These are phyloP conservation scores for Phlebiopsis flavidoalba DNA, from an alignment of 768 basidiomycete species.

Conservation along the genomic window DNA sequence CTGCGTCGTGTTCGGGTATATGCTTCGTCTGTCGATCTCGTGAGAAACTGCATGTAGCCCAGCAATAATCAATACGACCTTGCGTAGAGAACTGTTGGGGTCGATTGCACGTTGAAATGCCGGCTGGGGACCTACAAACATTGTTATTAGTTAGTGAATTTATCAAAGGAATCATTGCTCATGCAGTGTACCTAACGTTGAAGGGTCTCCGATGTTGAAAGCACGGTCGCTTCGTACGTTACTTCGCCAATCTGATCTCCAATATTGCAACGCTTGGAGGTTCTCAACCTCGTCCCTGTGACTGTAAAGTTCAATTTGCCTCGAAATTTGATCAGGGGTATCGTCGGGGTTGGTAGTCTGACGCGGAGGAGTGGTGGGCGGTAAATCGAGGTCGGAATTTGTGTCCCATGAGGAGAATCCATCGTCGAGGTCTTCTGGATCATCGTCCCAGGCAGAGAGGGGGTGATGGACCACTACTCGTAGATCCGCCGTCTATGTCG, in stretches of 20 bases:
- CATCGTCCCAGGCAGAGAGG: slow-evolving; percentile 50
- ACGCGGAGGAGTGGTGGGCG: neutral
- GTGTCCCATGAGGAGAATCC: slow-evolving; percentile 16
- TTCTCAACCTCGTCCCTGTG: slow-evolving; percentile 58
- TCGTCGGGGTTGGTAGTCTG: neutral
- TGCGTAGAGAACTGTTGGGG: neutral
- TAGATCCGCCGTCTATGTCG: slow-evolving; percentile 27
- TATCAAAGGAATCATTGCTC: neutral
- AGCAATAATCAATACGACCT: neutral
- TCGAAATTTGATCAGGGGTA: neutral
- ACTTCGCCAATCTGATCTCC: slow-evolving; percentile 61
- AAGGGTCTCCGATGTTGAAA: slow-evolving; percentile 67
- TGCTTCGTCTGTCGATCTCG: slow-evolving; percentile 41
- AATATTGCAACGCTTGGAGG: slow-evolving; percentile 63
- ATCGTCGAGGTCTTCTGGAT: slow-evolving; percentile 11
- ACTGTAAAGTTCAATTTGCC: slow-evolving; percentile 22
- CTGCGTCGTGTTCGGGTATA: slow-evolving; percentile 70
- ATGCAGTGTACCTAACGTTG: slow-evolving; percentile 53
- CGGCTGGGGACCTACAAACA: neutral
- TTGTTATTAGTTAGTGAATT: neutral
- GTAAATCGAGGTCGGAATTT: neutral
- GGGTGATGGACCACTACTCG: slow-evolving; percentile 55
- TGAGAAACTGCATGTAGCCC: neutral
- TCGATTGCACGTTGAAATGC: neutral
- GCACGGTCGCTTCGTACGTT: slow-evolving; percentile 33